phyloP scores from a whole-genome alignment of 2,329 filamentous ascomycete genomes.

The Cercospora zeae-maydis region DNA sequence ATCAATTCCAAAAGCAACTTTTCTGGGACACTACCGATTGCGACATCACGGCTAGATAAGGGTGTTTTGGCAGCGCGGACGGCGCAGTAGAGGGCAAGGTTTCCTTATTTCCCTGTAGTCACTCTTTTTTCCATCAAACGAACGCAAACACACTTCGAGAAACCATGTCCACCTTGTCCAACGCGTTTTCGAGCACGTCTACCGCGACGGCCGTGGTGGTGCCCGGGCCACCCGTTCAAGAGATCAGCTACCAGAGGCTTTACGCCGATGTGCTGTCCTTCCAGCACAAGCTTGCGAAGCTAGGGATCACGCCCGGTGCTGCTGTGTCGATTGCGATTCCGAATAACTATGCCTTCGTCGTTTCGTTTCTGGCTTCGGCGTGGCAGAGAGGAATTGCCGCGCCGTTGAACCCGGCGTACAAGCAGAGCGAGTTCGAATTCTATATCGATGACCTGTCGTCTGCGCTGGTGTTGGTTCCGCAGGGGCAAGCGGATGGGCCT shows the following conservation, averaged over 20 bases:
- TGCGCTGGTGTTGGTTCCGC: conserved; percentile 70
- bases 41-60: neutral
- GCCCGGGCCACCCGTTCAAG: conserved; percentile 62
- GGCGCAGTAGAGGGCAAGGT: neutral
- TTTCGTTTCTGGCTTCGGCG: conserved; percentile 79
- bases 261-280: conserved; percentile 64
- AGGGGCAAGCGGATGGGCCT: conserved; percentile 62
- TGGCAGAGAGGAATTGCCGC: conserved; percentile 81
- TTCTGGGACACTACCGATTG: neutral
- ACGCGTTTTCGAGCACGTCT: conserved; percentile 53
- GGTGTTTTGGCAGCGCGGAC: neutral
- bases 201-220: conserved; percentile 66
- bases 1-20: neutral
- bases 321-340: conserved; percentile 79
- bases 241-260: conserved; percentile 68
- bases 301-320: conserved; percentile 65
- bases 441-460: conserved; percentile 86
- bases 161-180: conserved; percentile 56
- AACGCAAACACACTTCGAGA: neutral
- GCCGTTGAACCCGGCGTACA: conserved; percentile 83
- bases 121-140: neutral
- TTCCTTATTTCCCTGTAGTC: neutral
- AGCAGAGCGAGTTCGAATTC: conserved; percentile 86
- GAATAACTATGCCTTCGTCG: conserved; percentile 85
- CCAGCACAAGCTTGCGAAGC: conserved; percentile 70